phyloP scores from a whole-genome alignment of 1,284 basidiomycete species.

The Polyporus tsugae region DNA sequence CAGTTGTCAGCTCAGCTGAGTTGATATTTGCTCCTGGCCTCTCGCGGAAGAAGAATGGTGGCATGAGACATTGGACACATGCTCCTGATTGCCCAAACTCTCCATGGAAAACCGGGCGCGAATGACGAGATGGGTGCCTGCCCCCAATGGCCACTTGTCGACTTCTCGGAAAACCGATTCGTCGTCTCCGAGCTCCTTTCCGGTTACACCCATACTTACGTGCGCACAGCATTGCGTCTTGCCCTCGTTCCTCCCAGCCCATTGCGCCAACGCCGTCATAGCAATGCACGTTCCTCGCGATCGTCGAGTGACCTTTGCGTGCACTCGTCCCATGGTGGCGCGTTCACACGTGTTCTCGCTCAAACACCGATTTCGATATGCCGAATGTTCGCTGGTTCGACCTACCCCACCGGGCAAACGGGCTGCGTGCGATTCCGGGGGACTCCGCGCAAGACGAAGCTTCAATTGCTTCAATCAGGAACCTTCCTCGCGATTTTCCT shows the following conservation, averaged over 20 bases:
- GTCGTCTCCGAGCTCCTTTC: background rate
- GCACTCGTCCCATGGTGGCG: background rate
- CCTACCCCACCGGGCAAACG: background rate
- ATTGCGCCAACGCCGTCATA: slow-evolving; percentile 6
- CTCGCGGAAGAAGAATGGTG: background rate
- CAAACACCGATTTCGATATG: background rate
- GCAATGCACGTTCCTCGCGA: slow-evolving; percentile 7
- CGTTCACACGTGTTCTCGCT: background rate
- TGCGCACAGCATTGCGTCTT: slow-evolving; percentile 8
- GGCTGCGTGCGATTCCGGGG: slow-evolving; percentile 2
- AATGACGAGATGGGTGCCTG: slow-evolving; percentile 5
- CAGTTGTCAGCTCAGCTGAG: background rate
- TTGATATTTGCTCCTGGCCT: background rate
- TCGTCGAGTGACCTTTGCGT: slow-evolving; percentile 6
- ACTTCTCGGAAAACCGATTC: slow-evolving; percentile 2
- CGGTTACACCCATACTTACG: too few species aligned
- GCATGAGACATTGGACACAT: background rate
- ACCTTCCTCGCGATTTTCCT: background rate
- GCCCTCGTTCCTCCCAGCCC: background rate
- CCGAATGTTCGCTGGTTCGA: background rate
- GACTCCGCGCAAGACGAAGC: background rate
- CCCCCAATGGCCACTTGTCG: background rate
- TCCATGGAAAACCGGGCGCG: slow-evolving; percentile 2
- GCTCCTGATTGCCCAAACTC: background rate
- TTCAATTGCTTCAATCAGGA: background rate